These are phyloP conservation scores for Talaromyces verruculosus DNA, from an alignment of 2,329 filamentous ascomycete species.

Conservation along the genomic window DNA sequence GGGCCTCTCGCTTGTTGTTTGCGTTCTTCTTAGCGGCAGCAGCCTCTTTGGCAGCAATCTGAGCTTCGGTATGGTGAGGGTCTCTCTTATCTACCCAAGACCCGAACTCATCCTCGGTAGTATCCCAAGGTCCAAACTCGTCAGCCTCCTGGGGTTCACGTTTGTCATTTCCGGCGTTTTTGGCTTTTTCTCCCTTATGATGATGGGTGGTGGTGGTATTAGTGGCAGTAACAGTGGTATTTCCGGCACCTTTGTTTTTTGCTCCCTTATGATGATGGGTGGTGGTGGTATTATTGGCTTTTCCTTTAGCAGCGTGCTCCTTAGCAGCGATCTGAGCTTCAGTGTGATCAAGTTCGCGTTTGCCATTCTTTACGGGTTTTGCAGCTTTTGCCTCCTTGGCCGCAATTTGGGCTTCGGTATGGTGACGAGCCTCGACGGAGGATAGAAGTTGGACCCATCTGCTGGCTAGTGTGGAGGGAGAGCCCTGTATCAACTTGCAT, in stretches of 20 bases:
- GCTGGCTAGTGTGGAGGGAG: slow-evolving; percentile 3
- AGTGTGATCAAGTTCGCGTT: not conserved
- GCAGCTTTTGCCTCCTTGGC: not conserved
- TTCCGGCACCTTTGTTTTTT: not conserved
- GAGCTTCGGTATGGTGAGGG: slow-evolving; percentile 4
- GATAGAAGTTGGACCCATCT: not conserved
- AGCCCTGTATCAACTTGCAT: not conserved
- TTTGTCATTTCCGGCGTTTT: not conserved
- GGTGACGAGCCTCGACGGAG: slow-evolving; percentile 7
- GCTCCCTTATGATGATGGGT: not conserved
- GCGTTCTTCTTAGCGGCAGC: not conserved
- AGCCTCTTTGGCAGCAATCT: slow-evolving; percentile 4
- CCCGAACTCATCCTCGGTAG: slow-evolving; percentile 6
- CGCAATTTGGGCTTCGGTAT: slow-evolving; percentile 12
- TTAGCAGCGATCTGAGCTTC: slow-evolving; percentile 6
- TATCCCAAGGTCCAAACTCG: slow-evolving; percentile 3
- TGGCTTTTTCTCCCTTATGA: not conserved
- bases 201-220: not conserved
- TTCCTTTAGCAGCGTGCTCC: not conserved
- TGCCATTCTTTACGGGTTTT: not conserved
- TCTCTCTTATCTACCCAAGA: slow-evolving; percentile 10
- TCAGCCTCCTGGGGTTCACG: slow-evolving; percentile 1
- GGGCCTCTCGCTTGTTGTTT: not conserved
- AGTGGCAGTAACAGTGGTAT: not conserved
- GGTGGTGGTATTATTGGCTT: not conserved